phyloP scores from a whole-genome alignment of 1,284 basidiomycete genomes.

The Ceraceosorus guamensis region DNA sequence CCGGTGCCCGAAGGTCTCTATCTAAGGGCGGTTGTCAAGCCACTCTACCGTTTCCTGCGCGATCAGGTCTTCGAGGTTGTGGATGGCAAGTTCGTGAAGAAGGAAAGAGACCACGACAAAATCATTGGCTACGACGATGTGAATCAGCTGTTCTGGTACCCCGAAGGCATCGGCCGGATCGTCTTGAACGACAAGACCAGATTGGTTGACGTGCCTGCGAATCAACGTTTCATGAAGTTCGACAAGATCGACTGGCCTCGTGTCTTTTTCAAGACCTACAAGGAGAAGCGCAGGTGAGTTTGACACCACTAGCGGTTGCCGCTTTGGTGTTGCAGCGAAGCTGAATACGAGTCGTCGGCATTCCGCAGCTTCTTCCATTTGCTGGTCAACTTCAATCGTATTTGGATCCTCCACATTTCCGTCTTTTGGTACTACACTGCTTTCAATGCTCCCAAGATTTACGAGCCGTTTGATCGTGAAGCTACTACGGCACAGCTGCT shows the following conservation, averaged over 20 bases:
- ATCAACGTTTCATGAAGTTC: constrained; percentile 49
- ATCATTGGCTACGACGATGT: constrained; percentile 99
- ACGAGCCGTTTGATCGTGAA: constrained; percentile 49
- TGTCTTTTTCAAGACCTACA: constrained; percentile 49
- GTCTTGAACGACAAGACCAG: constrained; percentile 72
- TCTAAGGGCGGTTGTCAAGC: constrained; percentile 81
- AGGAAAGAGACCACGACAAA: constrained; percentile 85
- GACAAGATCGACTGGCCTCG: constrained; percentile 48
- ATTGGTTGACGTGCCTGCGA: constrained; percentile 52
- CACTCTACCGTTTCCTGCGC: constrained; percentile 91
- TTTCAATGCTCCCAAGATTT: constrained; percentile 81
- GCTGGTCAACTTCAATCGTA: constrained; percentile 49
- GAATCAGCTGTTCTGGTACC: constrained; percentile 99
- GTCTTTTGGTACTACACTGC: constrained; percentile 48
- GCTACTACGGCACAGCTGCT: constrained; percentile 24
- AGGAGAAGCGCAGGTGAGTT: constrained; percentile 35
- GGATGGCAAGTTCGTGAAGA: constrained; percentile 83
- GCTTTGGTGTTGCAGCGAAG: not conserved
- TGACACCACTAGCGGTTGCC: not conserved
- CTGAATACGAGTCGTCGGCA: not conserved
- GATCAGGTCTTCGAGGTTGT: constrained; percentile 97
- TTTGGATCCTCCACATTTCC: constrained; percentile 48
- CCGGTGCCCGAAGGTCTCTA: constrained; percentile 93
- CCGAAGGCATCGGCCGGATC: constrained; percentile 92
- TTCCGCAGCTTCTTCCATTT: constrained; percentile 40